Base-by-base conservation (phyloP, 73 alveolate genomes). In the Vitrella brassicaformis region DNA sequence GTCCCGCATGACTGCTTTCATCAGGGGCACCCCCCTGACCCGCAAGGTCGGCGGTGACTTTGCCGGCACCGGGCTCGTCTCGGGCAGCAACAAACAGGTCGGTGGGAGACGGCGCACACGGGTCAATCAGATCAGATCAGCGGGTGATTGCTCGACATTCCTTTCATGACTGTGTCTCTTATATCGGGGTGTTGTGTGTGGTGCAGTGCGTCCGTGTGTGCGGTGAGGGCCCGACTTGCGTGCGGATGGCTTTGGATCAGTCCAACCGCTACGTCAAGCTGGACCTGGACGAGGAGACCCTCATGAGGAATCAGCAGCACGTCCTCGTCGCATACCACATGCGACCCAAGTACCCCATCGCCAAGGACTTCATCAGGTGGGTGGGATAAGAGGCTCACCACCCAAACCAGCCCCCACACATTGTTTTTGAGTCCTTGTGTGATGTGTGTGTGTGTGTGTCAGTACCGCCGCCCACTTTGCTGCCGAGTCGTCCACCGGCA, bases 191-290 rank as follows among this genome's bases (percentile, higher is more conserved):
- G n/a, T n/a, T n/a, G n/a, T n/a, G n/a, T n/a, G n/a, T n/a, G n/a
- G n/a, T n/a, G n/a, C n/a, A 39, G 22, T 39, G 56, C 14, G 56
- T 39, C 56, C 56, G 56, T 39, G 14, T 39, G 22, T 39, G 56
- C 14, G 56, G 56, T 39, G 56, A 39, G 56, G 22, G 56, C 14
- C n/a, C n/a, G n/a, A n/a, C n/a, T n/a, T 39, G 56, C 56, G 56
- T 39, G 22, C 56, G 56, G 22, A 39, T 39, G 70, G 81, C 74
- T 4, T 31, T 74, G 72, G 73, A 74, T 30, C 81, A 74, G 68
- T 74, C 81, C 73, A 74, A 71, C 73, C 81, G 81, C 0, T 74
- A 74, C 45, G 81, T 73, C 26, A 71, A 74, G 72, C 73, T 66
- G 19, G 64, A 71, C 45, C 73, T 74, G 30, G 74, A 66, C 27